Evolutionary conservation across 495 filamentous ascomycete species (phyloP).

Genomic region (Hypoxylon fragiforme): DNA sequence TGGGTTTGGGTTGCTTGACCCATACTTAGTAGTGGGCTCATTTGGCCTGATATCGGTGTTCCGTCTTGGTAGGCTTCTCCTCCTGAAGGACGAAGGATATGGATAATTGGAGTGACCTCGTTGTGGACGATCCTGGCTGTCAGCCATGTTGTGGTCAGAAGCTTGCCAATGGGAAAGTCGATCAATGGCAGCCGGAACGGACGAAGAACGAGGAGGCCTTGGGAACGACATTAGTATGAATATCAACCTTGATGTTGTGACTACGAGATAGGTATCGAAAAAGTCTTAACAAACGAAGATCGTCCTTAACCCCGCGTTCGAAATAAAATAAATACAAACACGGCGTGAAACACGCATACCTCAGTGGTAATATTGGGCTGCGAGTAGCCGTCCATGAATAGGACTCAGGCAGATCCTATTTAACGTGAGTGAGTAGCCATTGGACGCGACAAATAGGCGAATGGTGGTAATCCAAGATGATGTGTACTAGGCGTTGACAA

Average conservation of each 20-base stretch:
- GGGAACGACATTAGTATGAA: conserved; percentile 22
- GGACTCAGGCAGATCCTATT: conserved; percentile 5
- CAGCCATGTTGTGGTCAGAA: conserved; percentile 33
- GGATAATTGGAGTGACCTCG: conserved; percentile 24
- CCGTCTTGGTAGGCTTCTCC: conserved; percentile 27
- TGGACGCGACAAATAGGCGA: conserved; percentile 12
- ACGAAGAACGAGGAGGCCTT: conserved; percentile 30
- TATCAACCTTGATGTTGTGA: too few relatives aligned
- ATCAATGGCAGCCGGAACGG: conserved; percentile 29
- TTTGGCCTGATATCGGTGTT: conserved; percentile 19
- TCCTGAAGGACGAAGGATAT: conserved; percentile 22
- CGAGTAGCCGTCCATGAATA: conserved; percentile 31
- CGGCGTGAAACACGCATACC: conserved; percentile 33
- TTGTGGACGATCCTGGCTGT: conserved; percentile 25
- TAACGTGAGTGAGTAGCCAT: conserved; percentile 1
- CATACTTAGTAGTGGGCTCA: conserved; percentile 13
- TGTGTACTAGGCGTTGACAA: conserved; percentile 9
- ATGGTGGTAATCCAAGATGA: conserved; percentile 12
- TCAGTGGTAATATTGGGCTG: conserved; percentile 29
- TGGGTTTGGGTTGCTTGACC: conserved; percentile 13
- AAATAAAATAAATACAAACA: conserved; percentile 12
- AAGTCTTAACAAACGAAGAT: conserved; percentile 16
- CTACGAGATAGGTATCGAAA: too few relatives aligned
- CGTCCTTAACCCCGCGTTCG: conserved; percentile 7
- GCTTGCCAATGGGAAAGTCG: conserved; percentile 23